Evolutionary conservation across 2,329 filamentous ascomycete species (phyloP), one percentile per base, ranked within the genome.

Genomic region (Pseudocercospora pini-densiflorae): DNA sequence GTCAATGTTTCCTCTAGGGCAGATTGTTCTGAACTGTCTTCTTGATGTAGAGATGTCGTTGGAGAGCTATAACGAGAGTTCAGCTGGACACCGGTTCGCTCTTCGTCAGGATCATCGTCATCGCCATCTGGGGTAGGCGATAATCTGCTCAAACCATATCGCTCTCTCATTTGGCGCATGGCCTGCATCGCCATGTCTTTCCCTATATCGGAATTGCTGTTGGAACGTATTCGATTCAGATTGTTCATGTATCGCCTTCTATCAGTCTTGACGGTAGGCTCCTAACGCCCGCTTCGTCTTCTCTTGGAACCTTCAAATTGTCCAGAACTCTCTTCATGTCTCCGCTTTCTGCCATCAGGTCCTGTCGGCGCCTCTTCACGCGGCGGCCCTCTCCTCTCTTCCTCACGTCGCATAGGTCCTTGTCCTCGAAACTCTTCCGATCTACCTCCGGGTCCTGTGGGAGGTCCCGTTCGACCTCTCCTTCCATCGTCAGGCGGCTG

Each of bases 261-360:
- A 43, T 43, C 40, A 43, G 14, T 19, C 40, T 7, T 43, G 40
- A 9, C 40, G 40, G 5, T 43, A 43, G 40, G 19, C 27, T 54
- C 45, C 62, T 51, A 51, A 51, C 65, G 58, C 36, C 66, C 71
- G 60, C 73, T 75, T 21, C 72, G 69, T 63, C 72, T 66, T 31
- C 73, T 59, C 68, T 75, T 75, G 9, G 67, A 67, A 12, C 64
- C 60, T 49, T 70, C 73, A 62, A 71, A 73, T 16, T 62, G 61
- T 59, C 59, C 62, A 27, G 62, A 67, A 23, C 55, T 59, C 7
- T 76, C 75, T 23, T 77, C 75, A 51, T 74, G 73, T 59, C 73
- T 66, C 10, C 74, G 71, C 70, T 77, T 77, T 51, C 75, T 69
- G 12, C 65, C 70, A 60, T 70, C 69, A 19, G 51, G 59, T 21